Percentiles rank a stretch among this genome's conserved stretches.
Evolutionary conservation across 345 rosid species (phyloP).

Genomic region (Linum usitatissimum): DNA sequence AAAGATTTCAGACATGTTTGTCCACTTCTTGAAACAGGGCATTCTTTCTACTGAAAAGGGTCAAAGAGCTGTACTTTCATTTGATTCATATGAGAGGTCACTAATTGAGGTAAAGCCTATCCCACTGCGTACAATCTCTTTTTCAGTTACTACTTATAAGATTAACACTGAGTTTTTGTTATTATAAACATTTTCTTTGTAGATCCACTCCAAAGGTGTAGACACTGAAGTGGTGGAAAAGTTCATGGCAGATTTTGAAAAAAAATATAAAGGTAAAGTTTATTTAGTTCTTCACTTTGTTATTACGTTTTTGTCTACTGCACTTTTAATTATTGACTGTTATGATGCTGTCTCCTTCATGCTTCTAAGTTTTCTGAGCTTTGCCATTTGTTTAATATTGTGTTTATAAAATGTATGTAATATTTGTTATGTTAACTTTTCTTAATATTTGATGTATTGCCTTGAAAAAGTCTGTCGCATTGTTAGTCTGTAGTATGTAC

Average conservation of each 20-base stretch:
- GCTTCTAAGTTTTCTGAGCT: no score
- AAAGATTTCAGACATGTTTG: not conserved
- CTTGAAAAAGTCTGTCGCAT: no score
- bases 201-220: slow-evolving; percentile 81
- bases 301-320: not conserved
- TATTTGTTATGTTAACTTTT: no score
- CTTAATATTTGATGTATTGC: no score
- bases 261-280: slow-evolving; percentile 49
- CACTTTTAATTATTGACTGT: not conserved
- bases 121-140: not conserved
- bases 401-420: no score
- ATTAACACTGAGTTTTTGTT: not conserved
- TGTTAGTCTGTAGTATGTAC: no score
- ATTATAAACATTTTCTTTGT: slow-evolving; percentile 9
- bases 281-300: not conserved
- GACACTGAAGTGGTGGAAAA: slow-evolving; percentile 65
- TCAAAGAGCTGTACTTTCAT: slow-evolving; percentile 49
- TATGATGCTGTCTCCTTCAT: not conserved
- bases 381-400: no score
- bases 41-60: slow-evolving; percentile 91
- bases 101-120: slow-evolving; percentile 51
- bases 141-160: not conserved
- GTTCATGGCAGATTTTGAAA: slow-evolving; percentile 52
- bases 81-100: slow-evolving; percentile 69
- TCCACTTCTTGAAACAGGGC: slow-evolving; percentile 45